Evolutionary conservation across 148 eudicot genomes (phyloP).

Genomic region (Cornus suecica): DNA sequence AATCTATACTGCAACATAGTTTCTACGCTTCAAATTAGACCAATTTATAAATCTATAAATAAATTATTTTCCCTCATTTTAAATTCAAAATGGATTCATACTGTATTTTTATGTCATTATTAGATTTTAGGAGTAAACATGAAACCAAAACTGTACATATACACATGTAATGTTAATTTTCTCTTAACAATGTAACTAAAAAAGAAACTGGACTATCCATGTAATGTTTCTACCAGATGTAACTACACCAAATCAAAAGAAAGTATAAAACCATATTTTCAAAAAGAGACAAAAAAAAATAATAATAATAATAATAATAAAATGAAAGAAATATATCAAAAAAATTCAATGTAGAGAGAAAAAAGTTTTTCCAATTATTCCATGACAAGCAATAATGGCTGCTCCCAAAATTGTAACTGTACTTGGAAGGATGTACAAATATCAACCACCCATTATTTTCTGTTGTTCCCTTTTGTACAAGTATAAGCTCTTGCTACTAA

Average conservation of each 20-base stretch:
- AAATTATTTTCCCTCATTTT: too few relatives aligned
- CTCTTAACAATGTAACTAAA: too few relatives aligned
- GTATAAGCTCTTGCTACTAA: not conserved
- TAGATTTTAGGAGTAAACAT: too few relatives aligned
- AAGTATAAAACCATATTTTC: too few relatives aligned
- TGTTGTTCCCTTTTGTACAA: not conserved
- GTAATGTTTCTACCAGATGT: not conserved
- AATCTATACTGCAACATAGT: too few relatives aligned
- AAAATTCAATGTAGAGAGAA: not conserved
- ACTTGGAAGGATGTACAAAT: slow-evolving; percentile 2
- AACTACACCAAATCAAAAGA: not conserved
- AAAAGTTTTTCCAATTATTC: not conserved
- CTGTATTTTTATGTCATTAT: too few relatives aligned
- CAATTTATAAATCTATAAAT: too few relatives aligned
- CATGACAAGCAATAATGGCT: not conserved
- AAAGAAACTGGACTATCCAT: not conserved
- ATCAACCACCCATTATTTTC: slow-evolving; percentile 1
- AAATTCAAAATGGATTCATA: too few relatives aligned
- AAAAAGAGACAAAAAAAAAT: not conserved
- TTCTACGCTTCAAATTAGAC: too few relatives aligned
- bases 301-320: not conserved
- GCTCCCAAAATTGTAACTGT: not conserved
- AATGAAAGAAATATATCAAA: not conserved
- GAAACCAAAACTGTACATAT: too few relatives aligned
- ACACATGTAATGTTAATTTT: too few relatives aligned